Evolutionary conservation across 805 yeast genomes (phyloP).

Genomic region (Kodamaea jinghongensis): DNA sequence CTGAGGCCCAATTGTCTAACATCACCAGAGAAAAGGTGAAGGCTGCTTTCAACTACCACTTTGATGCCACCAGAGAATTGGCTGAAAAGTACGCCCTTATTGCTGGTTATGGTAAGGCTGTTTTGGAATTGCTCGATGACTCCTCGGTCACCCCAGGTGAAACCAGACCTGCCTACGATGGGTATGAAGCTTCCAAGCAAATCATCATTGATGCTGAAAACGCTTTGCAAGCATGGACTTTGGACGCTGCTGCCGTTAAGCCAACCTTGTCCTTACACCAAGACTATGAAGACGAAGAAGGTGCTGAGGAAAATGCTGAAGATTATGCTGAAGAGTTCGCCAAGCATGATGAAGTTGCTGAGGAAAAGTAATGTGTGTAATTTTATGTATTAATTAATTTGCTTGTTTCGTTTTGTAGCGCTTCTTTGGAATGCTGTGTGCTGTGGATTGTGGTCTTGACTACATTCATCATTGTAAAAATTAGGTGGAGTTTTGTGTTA

Average conservation of each 20-base stretch:
- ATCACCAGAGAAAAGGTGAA: slow-evolving; percentile 85
- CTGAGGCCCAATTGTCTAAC: slow-evolving; percentile 87
- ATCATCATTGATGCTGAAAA: slow-evolving; percentile 83
- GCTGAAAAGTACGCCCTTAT: slow-evolving; percentile 83
- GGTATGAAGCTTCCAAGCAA: slow-evolving; percentile 85
- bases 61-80: slow-evolving; percentile 81
- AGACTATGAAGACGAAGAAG: slow-evolving; percentile 48
- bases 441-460: too few species aligned
- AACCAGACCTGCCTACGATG: slow-evolving; percentile 86
- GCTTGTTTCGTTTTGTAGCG: slow-evolving; percentile 1
- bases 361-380: too few species aligned
- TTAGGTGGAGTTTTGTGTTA: too few species aligned
- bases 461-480: too few species aligned
- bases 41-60: slow-evolving; percentile 80
- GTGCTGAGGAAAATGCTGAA: slow-evolving; percentile 41
- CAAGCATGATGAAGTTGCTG: slow-evolving; percentile 33
- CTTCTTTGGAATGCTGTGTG: too few species aligned
- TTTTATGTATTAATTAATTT: neutral
- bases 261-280: slow-evolving; percentile 74
- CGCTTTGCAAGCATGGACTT: slow-evolving; percentile 81
- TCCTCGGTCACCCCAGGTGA: slow-evolving; percentile 90
- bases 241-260: slow-evolving; percentile 77
- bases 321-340: slow-evolving; percentile 49
- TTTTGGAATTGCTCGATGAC: slow-evolving; percentile 78
- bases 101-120: slow-evolving; percentile 88